Evolutionary conservation across 139 green algal genomes (phyloP).

Genomic region (Closterium sp.): DNA sequence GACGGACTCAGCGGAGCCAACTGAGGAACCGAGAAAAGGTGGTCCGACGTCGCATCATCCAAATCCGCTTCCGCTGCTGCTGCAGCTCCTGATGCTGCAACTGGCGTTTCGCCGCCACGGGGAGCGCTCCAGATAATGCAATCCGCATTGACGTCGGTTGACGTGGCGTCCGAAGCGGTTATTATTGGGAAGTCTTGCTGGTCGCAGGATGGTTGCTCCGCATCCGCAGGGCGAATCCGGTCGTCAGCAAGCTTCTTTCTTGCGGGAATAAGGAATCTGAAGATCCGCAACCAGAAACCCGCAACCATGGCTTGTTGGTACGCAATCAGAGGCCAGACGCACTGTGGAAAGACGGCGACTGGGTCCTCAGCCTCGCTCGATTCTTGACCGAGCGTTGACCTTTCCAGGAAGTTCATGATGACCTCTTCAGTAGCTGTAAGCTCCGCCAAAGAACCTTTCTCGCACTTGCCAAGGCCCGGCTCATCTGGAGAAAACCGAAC

Average conservation of each 20-base stretch:
- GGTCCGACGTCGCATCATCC: neutral
- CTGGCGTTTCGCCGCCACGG: neutral
- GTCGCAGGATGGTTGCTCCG: neutral
- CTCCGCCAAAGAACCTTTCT: neutral
- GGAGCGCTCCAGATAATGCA: neutral
- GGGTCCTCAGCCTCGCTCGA: neutral
- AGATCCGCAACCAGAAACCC: neutral
- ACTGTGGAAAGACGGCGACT: neutral
- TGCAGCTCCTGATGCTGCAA: no score
- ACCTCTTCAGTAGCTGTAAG: neutral
- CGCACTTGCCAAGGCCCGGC: neutral
- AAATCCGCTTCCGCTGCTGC: neutral
- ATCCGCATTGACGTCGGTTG: neutral
- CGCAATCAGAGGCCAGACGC: neutral
- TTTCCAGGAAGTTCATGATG: neutral
- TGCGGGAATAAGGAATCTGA: neutral
- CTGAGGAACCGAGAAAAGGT: neutral
- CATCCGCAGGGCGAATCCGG: neutral
- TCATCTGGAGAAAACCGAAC: neutral
- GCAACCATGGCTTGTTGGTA: neutral
- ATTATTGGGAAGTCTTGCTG: neutral
- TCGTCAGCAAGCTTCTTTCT: neutral
- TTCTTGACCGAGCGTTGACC: neutral
- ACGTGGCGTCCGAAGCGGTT: neutral
- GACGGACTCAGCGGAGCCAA: neutral